Conservation (phyloP, 495 filamentous ascomycete genomes). For the Tuber borchii region DNA sequence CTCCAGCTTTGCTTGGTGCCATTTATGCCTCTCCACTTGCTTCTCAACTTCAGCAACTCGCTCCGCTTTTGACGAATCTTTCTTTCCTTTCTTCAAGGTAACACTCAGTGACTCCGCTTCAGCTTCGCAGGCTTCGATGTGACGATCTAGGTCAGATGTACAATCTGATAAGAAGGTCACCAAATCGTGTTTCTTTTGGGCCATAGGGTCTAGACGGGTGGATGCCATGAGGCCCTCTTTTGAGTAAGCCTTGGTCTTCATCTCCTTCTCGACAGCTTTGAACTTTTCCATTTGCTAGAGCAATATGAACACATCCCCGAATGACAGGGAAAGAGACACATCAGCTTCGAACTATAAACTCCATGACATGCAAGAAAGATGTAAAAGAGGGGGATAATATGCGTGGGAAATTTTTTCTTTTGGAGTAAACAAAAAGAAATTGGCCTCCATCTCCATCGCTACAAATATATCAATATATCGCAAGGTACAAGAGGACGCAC, state of each 20-base stretch:
- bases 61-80: conserved; percentile 70
- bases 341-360: conserved; percentile 41
- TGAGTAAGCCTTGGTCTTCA: conserved; percentile 99
- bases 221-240: conserved; percentile 91
- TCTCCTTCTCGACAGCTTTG: conserved; percentile 99
- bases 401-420: conserved; percentile 17
- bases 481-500: conserved; percentile 3
- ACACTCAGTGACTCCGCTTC: conserved; percentile 81
- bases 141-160: conserved; percentile 89
- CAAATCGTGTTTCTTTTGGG: conserved; percentile 82
- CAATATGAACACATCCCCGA: conserved; percentile 41
- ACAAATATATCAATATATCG: background rate
- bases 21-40: conserved; percentile 87
- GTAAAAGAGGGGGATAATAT: conserved; percentile 32
- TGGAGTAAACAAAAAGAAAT: conserved; percentile 31
- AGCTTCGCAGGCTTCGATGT: conserved; percentile 86
- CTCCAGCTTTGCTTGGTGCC: conserved; percentile 89
- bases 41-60: conserved; percentile 77
- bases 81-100: conserved; percentile 89
- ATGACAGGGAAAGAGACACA: conserved; percentile 32
- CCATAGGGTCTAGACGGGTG: conserved; percentile 86
- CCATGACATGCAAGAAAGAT: conserved; percentile 32
- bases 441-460: conserved; percentile 7
- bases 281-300: conserved; percentile 97
- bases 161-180: conserved; percentile 74